Base-by-base conservation (phyloP, 805 yeast species). In the Torulaspora delbrueckii region DNA sequence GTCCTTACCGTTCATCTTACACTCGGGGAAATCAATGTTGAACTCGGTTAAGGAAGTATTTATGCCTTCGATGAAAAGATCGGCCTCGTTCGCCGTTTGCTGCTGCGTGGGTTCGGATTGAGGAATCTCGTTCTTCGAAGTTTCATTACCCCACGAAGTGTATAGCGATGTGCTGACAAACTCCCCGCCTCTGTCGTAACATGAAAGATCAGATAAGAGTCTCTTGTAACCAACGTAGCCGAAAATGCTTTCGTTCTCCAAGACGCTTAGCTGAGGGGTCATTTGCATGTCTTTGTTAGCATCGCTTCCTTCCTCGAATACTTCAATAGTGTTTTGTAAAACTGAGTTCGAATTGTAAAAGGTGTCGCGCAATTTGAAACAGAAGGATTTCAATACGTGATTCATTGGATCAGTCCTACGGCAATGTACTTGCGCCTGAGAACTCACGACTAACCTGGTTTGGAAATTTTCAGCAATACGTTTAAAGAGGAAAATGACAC, bases 1-100 rank as follows among this genome's bases (percentile, higher is more conserved):
- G 32, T 78, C 60, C 10, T 72, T 60, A 8, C 77, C 72, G 57
- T 80, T 84, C 74, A 79, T 78, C 34, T 72, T 65, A 38, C 74
- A 76, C 4, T 83, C 81, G 30, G 80, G 62, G 57, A 79, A 72
- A 7, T 84, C 84, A 9, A 40, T 37, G 63, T 48, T 37, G 61
- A 56, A 47, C 39, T 37, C 23, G 10, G 36, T 25, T 39, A 18
- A 26, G 22, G 34, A 40, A 24, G 23, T 45, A 36, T 41, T 45
- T 40, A 48, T 33, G 43, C 42, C 23, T 28, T 41, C 34, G 18
- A 40, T 35, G 41, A 49, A 49, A 10, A 49, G 14, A 24, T 36
- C 38, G 40, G 36, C 42, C 31, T 49, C 53, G 25, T 16, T 14
- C 16, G 22, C 24, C 16, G 10, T 8, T 5, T 24, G 32, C 14